These are phyloP conservation scores for Stropharia rugosoannulata DNA, from an alignment of 768 basidiomycete genomes.

Conservation along the genomic window DNA sequence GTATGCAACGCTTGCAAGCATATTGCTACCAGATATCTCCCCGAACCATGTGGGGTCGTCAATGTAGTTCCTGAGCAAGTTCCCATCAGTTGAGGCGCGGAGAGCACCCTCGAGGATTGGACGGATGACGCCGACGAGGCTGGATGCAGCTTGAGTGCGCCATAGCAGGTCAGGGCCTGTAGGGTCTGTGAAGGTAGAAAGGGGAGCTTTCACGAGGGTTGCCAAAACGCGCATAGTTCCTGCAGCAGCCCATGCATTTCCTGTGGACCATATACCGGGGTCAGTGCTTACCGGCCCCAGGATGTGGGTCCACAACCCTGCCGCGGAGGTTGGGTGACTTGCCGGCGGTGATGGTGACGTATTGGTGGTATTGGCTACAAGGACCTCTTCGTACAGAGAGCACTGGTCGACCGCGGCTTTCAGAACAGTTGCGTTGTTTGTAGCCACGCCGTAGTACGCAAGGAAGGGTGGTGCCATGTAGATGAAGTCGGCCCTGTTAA, in stretches of 20 bases:
- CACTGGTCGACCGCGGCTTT: conserved; percentile 37
- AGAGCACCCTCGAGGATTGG: conserved; percentile 38
- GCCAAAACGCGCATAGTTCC: conserved; percentile 65
- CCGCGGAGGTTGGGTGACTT: conserved; percentile 6
- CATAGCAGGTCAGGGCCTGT: conserved; percentile 5
- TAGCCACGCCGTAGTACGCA: conserved; percentile 44
- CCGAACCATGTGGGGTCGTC: conserved; percentile 33
- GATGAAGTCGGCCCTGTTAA: conserved; percentile 47
- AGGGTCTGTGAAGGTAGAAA: conserved; percentile 18
- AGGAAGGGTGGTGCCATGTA: conserved; percentile 55
- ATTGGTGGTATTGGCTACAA: conserved; percentile 27
- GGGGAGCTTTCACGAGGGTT: conserved; percentile 39
- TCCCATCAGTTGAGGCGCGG: conserved; percentile 19
- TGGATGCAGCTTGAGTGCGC: conserved; percentile 21
- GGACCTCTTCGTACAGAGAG: conserved; percentile 34
- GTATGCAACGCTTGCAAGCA: conserved; percentile 35
- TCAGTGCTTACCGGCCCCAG: conserved; percentile 37
- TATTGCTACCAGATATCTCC: conserved; percentile 35
- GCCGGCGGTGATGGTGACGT: conserved; percentile 1
- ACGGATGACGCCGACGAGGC: conserved; percentile 27
- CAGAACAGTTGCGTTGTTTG: conserved; percentile 32
- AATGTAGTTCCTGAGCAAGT: conserved; percentile 36
- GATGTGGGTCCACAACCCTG: conserved; percentile 41
- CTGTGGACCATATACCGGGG: conserved; percentile 46
- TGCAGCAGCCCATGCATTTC: conserved; percentile 73